A percentile compares a stretch with the other conserved stretches of the same genome.
Conservation (phyloP, 371 early-diverging fungal species). For the Circinella umbellata region DNA sequence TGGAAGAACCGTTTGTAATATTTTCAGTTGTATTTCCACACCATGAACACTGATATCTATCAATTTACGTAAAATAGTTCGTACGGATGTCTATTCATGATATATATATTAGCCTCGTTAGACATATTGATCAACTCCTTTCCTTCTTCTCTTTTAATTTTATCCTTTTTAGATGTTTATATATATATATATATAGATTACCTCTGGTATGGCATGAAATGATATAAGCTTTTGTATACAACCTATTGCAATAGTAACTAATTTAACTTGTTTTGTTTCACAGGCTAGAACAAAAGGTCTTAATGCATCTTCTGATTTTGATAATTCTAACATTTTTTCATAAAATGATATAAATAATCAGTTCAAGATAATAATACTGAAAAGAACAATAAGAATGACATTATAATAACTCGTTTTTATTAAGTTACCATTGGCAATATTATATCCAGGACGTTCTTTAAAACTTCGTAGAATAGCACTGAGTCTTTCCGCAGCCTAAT, state of each 20-base stretch:
- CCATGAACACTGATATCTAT: slow-evolving; percentile 74
- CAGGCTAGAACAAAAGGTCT: slow-evolving; percentile 92
- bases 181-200: slow-evolving; percentile 25
- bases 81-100: slow-evolving; percentile 62
- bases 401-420: too few relatives aligned
- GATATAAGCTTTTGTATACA: slow-evolving; percentile 89
- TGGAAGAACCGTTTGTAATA: slow-evolving; percentile 91
- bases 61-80: slow-evolving; percentile 72
- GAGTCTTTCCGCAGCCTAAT: slow-evolving; percentile 64
- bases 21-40: slow-evolving; percentile 91
- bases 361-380: neutral
- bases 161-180: neutral
- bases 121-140: too few relatives aligned
- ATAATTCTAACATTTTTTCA: slow-evolving; percentile 59
- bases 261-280: slow-evolving; percentile 85
- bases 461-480: slow-evolving; percentile 63
- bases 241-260: slow-evolving; percentile 86
- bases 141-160: too few relatives aligned
- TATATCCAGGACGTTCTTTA: slow-evolving; percentile 61
- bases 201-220: slow-evolving; percentile 84
- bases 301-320: slow-evolving; percentile 81
- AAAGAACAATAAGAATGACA: neutral
- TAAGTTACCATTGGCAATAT: slow-evolving; percentile 54
- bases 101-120: too few relatives aligned
- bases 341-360: too few relatives aligned